Evolutionary conservation across 805 yeast genomes (phyloP), one percentile per base, ranked within the genome.

Genomic region (Priceomyces melissophilus): DNA sequence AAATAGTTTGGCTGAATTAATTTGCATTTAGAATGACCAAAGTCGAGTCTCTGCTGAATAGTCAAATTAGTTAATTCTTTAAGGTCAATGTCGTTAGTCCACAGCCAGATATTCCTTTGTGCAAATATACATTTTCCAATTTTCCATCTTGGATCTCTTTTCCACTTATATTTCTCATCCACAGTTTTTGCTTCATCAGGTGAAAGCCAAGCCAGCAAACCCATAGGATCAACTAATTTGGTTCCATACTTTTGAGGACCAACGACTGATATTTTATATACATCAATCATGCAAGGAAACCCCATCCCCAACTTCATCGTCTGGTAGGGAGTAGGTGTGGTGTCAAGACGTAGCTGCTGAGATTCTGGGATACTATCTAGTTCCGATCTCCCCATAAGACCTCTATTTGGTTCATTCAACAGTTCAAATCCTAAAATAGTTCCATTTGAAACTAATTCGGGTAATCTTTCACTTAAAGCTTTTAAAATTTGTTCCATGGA

Each of bases 391-490:
- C 93, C 95, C 32, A 84, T 71, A 39, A 81, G 73, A 0, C 97
- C 97, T 38, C 69, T 57, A 51, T 79, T 84, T 5, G 96, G 96
- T 58, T 90, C 97, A 58, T 90, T 90, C 65, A 90, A 59, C 37
- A 85, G 74, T 62, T 90, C 97, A 42, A 87, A 69, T 2, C 96
- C 97, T n/a, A 85, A 46, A 2, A 87, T 60, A n/a, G 75, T 72
- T 26, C 75, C 81, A 37, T 61, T 53, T 26, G 51, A 50, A 13
- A 69, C 43, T 67, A 69, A 60, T 12, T 59, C 57, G 0, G 67
- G 65, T 14, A 66, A 43, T 15, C 37, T 33, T n/a, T 46, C 38
- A 25, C 48, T 50, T 3, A 69, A 50, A 1, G 54, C 51, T 14
- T 41, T 38, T 75, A 74, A 69, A 4, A 69, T 45, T 40, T 57